Base-by-base conservation (phyloP, 176 grass and related monocot species). In the Eleusine indica region DNA sequence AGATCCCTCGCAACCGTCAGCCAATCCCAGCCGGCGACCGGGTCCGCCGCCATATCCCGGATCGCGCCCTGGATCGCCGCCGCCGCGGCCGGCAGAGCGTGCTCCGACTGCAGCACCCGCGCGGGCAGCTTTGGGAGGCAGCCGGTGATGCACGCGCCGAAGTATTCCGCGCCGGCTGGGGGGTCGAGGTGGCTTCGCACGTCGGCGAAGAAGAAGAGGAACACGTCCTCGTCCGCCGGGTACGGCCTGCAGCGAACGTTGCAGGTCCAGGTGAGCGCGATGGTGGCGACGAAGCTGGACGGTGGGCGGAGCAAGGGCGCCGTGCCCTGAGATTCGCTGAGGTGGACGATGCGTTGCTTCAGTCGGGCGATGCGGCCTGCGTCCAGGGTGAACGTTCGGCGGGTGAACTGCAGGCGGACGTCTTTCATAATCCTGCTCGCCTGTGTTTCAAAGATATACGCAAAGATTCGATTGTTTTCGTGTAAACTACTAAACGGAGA, bases 251-350 rank as follows among this genome's bases (percentile, higher is more conserved):
- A 54, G 2, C 77, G 67, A 21, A 25, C 77, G 56, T 83, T 70
- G 40, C 67, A 67, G 9, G 83, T 77, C 84, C 88, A 93, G 0
- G 74, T 40, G 2, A 85, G 85, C 40, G 86, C 88, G 15, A 40
- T 3, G 66, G 88, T 46, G 28, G 71, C 71, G 25, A 70, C 82
- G 82, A 88, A 89, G 37, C 30, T 92, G 43, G 91, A 93, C 9
- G 72, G 91, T 2, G 80, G 28, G 17, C 35, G 66, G 9, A 35
- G 6, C 18, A 60, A 22, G 1, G 57, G 57, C 57, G 57, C 7
- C 57, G 21, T 21, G 57, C 57, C 57, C 10, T 9, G 57, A 21
- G 57, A 7, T 22, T 60, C 57, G 57, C 76, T 49, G 48, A 69
- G 46, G 14, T 32, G 21, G 19, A 51, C 13, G n/a, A 86, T 74